Conservation (phyloP, 2,329 filamentous ascomycete genomes). For the Neodidymelliopsis sp. region DNA sequence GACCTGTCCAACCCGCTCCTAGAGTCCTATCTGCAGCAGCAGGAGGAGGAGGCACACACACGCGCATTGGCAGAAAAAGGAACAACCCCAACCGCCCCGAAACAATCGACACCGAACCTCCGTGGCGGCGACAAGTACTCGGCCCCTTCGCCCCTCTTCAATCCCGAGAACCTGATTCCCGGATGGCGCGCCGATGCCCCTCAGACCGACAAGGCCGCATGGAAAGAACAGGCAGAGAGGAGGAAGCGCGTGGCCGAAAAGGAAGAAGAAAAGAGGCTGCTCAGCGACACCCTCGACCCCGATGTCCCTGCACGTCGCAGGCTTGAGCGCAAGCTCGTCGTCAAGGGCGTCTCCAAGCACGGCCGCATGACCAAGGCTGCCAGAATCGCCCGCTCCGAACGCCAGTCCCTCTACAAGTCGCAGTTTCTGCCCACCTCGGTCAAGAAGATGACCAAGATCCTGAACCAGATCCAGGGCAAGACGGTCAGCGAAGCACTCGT, state of each 20-base stretch:
- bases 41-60: constrained; percentile 16
- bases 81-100: neutral
- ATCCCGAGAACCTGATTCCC: constrained; percentile 34
- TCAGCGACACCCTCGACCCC: constrained; percentile 70
- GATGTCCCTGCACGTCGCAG: constrained; percentile 73
- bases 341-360: constrained; percentile 73
- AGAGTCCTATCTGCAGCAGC: constrained; percentile 60
- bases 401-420: constrained; percentile 67
- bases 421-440: constrained; percentile 80
- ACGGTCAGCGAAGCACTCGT: constrained; percentile 90
- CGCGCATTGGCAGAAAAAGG: neutral
- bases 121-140: constrained; percentile 28
- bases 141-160: constrained; percentile 34
- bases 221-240: constrained; percentile 22
- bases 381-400: constrained; percentile 71
- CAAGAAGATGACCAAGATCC: constrained; percentile 89
- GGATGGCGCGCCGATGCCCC: constrained; percentile 31
- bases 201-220: constrained; percentile 20
- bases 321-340: constrained; percentile 86
- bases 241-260: constrained; percentile 13
- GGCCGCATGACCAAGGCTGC: constrained; percentile 72
- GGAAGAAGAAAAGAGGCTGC: constrained; percentile 60
- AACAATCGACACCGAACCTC: constrained; percentile 7
- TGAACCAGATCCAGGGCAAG: constrained; percentile 91
- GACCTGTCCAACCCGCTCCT: constrained; percentile 64